Conservation (phyloP, 768 basidiomycete genomes). For the Serendipita vermifera region DNA sequence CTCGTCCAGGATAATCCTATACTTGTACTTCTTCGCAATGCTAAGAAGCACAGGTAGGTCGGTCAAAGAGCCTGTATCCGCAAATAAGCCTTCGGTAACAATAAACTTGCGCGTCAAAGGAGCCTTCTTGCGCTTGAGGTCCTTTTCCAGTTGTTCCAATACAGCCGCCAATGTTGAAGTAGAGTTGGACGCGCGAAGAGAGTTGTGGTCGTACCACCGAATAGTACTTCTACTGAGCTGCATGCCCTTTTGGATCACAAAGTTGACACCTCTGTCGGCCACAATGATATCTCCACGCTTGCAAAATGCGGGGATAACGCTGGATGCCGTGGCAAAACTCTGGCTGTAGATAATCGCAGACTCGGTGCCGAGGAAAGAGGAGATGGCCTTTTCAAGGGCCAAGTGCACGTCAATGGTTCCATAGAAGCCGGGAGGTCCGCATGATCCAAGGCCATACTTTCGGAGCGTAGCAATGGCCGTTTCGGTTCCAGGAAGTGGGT, state of each 20-base stretch:
- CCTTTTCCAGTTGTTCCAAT: conserved; percentile 71
- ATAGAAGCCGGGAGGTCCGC: conserved; percentile 95
- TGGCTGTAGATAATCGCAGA: conserved; percentile 90
- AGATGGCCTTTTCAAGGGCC: conserved; percentile 75
- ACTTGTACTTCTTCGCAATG: conserved; percentile 69
- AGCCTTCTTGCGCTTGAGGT: conserved; percentile 66
- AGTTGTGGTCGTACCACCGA: conserved; percentile 94
- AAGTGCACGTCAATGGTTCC: conserved; percentile 92
- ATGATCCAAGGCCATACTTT: conserved; percentile 87
- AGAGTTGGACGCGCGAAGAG: conserved; percentile 37
- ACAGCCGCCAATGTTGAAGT: conserved; percentile 66
- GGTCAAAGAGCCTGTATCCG: conserved; percentile 83
- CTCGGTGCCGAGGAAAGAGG: conserved; percentile 82
- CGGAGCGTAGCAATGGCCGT: conserved; percentile 70
- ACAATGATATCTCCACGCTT: conserved; percentile 97
- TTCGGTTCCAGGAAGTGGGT: conserved; percentile 35
- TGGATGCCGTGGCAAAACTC: conserved; percentile 80
- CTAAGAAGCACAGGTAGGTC: conserved; percentile 85
- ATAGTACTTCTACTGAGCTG: conserved; percentile 86
- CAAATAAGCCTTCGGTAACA: conserved; percentile 93
- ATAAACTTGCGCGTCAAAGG: conserved; percentile 88
- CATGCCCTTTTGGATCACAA: conserved; percentile 91
- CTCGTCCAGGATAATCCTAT: conserved; percentile 88
- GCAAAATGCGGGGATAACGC: conserved; percentile 93
- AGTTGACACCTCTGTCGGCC: conserved; percentile 93